These are phyloP conservation scores for Sclerotinia borealis DNA, from an alignment of 2,329 filamentous ascomycete species.

Conservation along the genomic window DNA sequence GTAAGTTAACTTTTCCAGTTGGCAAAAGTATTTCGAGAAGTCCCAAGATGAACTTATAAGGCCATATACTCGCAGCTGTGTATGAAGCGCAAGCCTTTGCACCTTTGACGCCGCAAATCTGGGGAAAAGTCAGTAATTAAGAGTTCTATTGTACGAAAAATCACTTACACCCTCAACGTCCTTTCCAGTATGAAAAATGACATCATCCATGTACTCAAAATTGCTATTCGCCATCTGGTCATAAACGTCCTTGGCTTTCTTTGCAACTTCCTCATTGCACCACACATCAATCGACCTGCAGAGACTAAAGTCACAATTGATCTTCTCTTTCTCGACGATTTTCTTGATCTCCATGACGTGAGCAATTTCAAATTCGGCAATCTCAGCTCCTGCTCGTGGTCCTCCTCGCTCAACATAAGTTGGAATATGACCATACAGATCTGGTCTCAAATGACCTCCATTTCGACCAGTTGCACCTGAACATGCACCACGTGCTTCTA, in stretches of 20 bases:
- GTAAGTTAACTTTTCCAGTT: slow-evolving; percentile 41
- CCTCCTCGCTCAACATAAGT: slow-evolving; percentile 3
- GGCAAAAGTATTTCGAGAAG: slow-evolving; percentile 44
- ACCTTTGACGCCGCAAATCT: slow-evolving; percentile 25
- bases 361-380: slow-evolving; percentile 35
- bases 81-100: slow-evolving; percentile 19
- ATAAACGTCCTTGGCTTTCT: slow-evolving; percentile 3
- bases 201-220: slow-evolving; percentile 11
- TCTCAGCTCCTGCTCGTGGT: not conserved
- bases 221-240: not conserved
- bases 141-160: not conserved
- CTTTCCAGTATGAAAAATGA: not conserved
- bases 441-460: slow-evolving; percentile 14
- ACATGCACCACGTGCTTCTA: slow-evolving; percentile 74
- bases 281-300: slow-evolving; percentile 24
- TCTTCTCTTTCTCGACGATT: slow-evolving; percentile 34
- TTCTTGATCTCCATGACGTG: slow-evolving; percentile 35
- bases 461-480: slow-evolving; percentile 72
- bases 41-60: slow-evolving; percentile 53
- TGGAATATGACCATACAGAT: slow-evolving; percentile 12
- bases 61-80: slow-evolving; percentile 38
- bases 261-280: not conserved
- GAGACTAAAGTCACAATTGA: slow-evolving; percentile 39
- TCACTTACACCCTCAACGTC: slow-evolving; percentile 6
- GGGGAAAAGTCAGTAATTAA: not conserved